Conservation (phyloP, 1,139 yeast genomes). For the Taphrina communis region DNA sequence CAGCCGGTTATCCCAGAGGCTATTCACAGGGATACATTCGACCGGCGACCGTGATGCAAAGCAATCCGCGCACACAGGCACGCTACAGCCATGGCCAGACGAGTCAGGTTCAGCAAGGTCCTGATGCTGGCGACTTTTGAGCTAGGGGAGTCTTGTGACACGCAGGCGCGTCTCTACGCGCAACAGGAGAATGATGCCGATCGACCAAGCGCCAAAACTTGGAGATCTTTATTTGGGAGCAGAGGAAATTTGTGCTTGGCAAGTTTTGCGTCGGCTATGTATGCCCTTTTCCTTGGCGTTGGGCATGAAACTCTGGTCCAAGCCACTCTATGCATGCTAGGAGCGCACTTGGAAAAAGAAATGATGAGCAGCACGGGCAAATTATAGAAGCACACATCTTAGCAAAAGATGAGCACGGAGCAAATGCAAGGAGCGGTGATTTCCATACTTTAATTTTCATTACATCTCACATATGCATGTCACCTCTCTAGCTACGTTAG, state of each 20-base stretch:
- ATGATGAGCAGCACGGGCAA: neutral
- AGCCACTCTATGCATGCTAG: neutral
- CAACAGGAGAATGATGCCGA: too few relatives aligned
- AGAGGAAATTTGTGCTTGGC: too few relatives aligned
- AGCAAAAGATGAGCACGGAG: neutral
- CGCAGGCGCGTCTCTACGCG: too few relatives aligned
- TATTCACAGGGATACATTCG: constrained; percentile 17
- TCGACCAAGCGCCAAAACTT: too few relatives aligned
- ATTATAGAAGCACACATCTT: neutral
- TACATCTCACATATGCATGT: too few relatives aligned
- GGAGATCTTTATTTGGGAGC: too few relatives aligned
- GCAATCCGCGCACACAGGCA: neutral
- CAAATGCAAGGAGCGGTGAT: too few relatives aligned
- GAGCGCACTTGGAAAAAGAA: neutral
- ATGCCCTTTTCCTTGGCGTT: too few relatives aligned
- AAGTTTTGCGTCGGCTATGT: too few relatives aligned
- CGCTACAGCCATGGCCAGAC: neutral
- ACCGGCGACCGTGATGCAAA: neutral
- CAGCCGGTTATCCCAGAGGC: constrained; percentile 9
- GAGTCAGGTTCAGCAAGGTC: neutral
- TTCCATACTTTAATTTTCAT: neutral
- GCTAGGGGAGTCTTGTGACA: too few relatives aligned
- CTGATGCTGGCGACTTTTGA: constrained; percentile 19
- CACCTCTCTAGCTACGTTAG: too few relatives aligned
- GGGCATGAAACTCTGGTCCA: too few relatives aligned